Conservation (phyloP, 208 protist genomes). For the Crithidia mellificae region DNA sequence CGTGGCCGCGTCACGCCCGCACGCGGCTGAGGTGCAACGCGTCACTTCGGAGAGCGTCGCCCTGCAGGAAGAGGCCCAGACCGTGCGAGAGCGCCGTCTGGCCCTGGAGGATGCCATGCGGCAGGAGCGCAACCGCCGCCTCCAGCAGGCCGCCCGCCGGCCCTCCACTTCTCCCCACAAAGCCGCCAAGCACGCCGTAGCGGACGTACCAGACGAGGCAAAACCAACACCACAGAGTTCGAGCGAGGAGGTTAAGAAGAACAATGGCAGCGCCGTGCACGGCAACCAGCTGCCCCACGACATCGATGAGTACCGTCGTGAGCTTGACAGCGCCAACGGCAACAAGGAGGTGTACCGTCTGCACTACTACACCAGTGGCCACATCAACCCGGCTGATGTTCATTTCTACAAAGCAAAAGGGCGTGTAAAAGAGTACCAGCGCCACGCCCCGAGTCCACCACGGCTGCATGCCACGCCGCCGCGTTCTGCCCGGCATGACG, state of each 20-base stretch:
- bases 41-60: slow-evolving; percentile 13
- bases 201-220: background rate
- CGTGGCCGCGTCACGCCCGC: slow-evolving; percentile 5
- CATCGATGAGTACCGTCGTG: slow-evolving; percentile 29
- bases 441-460: slow-evolving; percentile 19
- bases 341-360: slow-evolving; percentile 11
- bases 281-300: background rate
- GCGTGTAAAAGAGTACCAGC: slow-evolving; percentile 19
- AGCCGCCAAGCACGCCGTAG: background rate
- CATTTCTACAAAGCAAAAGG: slow-evolving; percentile 26
- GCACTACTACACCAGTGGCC: slow-evolving; percentile 26
- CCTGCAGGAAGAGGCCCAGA: slow-evolving; percentile 9
- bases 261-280: background rate
- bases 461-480: background rate
- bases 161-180: background rate
- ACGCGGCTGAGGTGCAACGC: slow-evolving; percentile 19
- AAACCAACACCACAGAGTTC: background rate
- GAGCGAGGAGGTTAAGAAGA: background rate
- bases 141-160: slow-evolving; percentile 13
- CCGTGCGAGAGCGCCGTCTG: slow-evolving; percentile 12
- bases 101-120: slow-evolving; percentile 33
- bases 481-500: background rate
- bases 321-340: slow-evolving; percentile 23
- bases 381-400: slow-evolving; percentile 28
- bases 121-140: slow-evolving; percentile 26